Conservation (phyloP, 345 rosid species). For the Boechera divaricarpa region DNA sequence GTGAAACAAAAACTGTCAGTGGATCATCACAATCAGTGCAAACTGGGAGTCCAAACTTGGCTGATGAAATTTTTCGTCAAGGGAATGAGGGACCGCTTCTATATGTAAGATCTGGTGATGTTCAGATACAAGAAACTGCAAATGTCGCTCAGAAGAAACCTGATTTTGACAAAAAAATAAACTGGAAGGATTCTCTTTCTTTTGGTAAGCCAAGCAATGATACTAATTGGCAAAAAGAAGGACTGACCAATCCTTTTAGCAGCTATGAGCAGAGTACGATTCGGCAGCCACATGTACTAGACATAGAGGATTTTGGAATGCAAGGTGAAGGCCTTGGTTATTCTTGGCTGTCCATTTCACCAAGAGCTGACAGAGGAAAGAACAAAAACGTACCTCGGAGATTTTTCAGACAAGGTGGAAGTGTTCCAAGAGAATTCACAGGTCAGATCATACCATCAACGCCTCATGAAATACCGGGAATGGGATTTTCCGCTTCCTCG, state of each 20-base stretch:
- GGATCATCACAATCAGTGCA: slow-evolving; percentile 45
- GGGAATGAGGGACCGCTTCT: slow-evolving; percentile 45
- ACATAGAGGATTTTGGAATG: slow-evolving; percentile 49
- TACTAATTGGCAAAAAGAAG: slow-evolving; percentile 38
- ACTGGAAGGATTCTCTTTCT: slow-evolving; percentile 43
- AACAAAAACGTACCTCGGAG: slow-evolving; percentile 39
- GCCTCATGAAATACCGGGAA: slow-evolving; percentile 37
- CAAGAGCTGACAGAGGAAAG: slow-evolving; percentile 44
- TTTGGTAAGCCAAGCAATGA: slow-evolving; percentile 47
- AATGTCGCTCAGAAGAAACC: slow-evolving; percentile 46
- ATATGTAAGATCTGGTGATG: slow-evolving; percentile 39
- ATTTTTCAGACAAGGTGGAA: slow-evolving; percentile 39
- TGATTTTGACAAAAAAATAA: slow-evolving; percentile 38
- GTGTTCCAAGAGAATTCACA: slow-evolving; percentile 26
- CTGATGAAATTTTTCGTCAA: slow-evolving; percentile 50
- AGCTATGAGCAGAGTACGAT: slow-evolving; percentile 41
- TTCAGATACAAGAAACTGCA: slow-evolving; percentile 43
- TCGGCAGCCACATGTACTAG: slow-evolving; percentile 42
- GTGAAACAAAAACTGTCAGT: slow-evolving; percentile 46
- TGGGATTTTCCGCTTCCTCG: slow-evolving; percentile 30
- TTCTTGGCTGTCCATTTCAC: slow-evolving; percentile 55
- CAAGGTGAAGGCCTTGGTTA: slow-evolving; percentile 53
- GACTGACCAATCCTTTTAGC: slow-evolving; percentile 40
- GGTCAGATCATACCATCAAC: slow-evolving; percentile 38
- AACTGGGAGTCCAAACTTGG: slow-evolving; percentile 46